Base-by-base conservation (phyloP, 768 basidiomycete genomes). In the Pleurotus eryngii region DNA sequence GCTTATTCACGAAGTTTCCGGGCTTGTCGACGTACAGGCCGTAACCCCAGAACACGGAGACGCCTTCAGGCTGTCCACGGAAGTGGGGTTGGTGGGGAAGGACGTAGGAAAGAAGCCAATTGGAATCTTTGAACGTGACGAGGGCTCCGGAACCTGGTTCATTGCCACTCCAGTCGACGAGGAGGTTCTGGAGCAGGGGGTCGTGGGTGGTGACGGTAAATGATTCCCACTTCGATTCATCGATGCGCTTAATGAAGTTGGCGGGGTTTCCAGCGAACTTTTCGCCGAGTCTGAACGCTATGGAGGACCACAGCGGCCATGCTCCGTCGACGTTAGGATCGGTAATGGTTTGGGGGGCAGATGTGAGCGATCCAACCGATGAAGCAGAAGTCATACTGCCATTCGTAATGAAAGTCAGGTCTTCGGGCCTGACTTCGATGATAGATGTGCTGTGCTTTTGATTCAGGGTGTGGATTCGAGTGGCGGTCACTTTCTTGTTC, bases 11-110 rank as follows among this genome's bases (percentile, higher is more conserved):
- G 30, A 30, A 39, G 30, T 51, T 51, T 30, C 49, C 49, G 5
- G 49, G 49, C 30, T 51, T 51, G 1, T 51, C 49, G n/a, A 51
- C 12, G 30, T 22, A 26, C 12, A 39, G 0, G 15, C 27, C 49
- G 49, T 51, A 51, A 35, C 49, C 49, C 49, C 49, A 51, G 49
- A 51, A 30, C 9, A 51, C 49, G 3, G 49, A 51, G 35, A 51
- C 49, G 0, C 49, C 35, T 18, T 51, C 49, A 18, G 49, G 49
- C 18, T 51, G 49, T 3, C 37, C 37, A 22, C 49, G 49, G 49
- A 51, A 51, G 30, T 51, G 49, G 12, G 49, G 49, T 14, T 51
- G 49, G n/a, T 51, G 49, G n/a, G 49, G 49, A 18, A 51, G 49
- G 17, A 51, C 49, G 49, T 51, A 51, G 49, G 49, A 51, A 20